A percentile compares a stretch with the other conserved stretches of the same genome.
phyloP scores from a whole-genome alignment of 164 flowering plant species.

The Vitis labrusca region DNA sequence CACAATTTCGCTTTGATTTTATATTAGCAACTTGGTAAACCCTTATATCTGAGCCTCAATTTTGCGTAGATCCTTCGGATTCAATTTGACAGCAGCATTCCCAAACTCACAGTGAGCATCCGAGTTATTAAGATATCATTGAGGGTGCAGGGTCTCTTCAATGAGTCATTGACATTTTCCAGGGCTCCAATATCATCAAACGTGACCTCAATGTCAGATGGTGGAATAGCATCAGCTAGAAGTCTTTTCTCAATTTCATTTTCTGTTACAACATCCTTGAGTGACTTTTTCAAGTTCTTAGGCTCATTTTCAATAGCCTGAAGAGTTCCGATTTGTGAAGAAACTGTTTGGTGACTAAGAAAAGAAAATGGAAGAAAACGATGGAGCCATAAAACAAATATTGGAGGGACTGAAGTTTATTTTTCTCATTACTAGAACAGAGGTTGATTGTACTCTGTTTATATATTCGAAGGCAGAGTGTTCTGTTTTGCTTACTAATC shows the following conservation, averaged over 20 bases:
- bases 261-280: conserved; percentile 90
- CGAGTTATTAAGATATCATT: too few species aligned
- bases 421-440: too few species aligned
- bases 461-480: too few species aligned
- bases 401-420: too few species aligned
- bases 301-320: conserved; percentile 69
- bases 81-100: too few species aligned
- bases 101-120: too few species aligned
- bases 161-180: conserved; percentile 87
- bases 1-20: conserved; percentile 80
- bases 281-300: conserved; percentile 79
- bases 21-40: conserved; percentile 86
- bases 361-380: too few species aligned
- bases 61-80: conserved; percentile 74
- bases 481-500: too few species aligned
- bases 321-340: conserved; percentile 43
- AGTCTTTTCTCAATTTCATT: conserved; percentile 94
- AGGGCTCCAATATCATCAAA: conserved; percentile 94
- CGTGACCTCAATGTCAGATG: conserved; percentile 84
- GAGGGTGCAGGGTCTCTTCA: conserved; percentile 51
- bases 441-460: too few species aligned
- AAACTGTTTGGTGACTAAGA: too few species aligned
- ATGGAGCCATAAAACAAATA: too few species aligned
- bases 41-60: conserved; percentile 95
- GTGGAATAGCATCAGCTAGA: conserved; percentile 81